These are phyloP conservation scores for Sistotremastrum niveocremeum DNA, from an alignment of 768 basidiomycete species.

Conservation along the genomic window DNA sequence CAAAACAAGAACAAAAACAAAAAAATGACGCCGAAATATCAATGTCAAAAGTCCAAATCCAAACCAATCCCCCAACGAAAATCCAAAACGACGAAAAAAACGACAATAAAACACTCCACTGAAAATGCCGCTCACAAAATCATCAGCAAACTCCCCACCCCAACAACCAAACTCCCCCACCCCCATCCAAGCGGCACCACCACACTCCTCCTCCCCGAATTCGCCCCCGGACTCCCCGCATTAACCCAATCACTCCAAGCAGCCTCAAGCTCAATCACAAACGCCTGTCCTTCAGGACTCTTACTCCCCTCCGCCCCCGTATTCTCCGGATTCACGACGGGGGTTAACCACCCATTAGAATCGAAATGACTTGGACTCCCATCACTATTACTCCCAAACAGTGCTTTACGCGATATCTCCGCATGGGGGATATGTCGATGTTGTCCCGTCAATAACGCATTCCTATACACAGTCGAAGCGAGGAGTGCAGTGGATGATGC, in stretches of 20 bases:
- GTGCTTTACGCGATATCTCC: constrained; percentile 34
- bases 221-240: constrained; percentile 38
- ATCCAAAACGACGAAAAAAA: too few species aligned
- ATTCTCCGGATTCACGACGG: constrained; percentile 61
- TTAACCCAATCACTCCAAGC: constrained; percentile 66
- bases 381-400: too few species aligned
- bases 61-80: too few species aligned
- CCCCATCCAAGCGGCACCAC: too few species aligned
- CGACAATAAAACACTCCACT: too few species aligned
- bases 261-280: constrained; percentile 61
- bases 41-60: too few species aligned
- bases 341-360: constrained; percentile 50
- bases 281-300: constrained; percentile 71
- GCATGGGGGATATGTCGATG: constrained; percentile 42
- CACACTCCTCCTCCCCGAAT: constrained; percentile 7
- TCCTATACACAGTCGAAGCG: constrained; percentile 62
- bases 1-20: too few species aligned
- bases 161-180: too few species aligned
- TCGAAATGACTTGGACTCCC: constrained; percentile 42
- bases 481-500: constrained; percentile 61
- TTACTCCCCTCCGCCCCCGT: constrained; percentile 32
- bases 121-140: too few species aligned
- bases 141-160: too few species aligned
- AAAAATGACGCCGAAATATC: too few species aligned
- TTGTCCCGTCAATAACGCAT: constrained; percentile 39